Conservation (phyloP, 2,329 filamentous ascomycete genomes). For the Cladosporium austrohemisphaericum region DNA sequence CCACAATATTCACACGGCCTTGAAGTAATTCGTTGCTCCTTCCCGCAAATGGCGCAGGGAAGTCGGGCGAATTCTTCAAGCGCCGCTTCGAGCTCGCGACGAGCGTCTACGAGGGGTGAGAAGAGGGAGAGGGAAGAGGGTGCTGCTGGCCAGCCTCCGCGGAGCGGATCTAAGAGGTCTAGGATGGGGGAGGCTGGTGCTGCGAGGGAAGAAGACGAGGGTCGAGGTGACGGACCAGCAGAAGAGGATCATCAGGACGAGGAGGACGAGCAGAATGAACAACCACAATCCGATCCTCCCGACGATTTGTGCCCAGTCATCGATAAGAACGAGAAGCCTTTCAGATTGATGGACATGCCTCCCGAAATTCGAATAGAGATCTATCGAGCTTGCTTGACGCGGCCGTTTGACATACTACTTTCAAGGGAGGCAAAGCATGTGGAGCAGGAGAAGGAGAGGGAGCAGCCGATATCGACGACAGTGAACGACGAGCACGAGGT, state of each 20-base stretch:
- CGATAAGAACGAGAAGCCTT: constrained; percentile 19
- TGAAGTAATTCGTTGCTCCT: neutral
- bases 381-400: constrained; percentile 37
- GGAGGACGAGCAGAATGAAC: neutral
- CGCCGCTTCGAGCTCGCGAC: neutral
- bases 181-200: constrained; percentile 2
- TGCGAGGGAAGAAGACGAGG: neutral
- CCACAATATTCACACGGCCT: neutral
- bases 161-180: constrained; percentile 6
- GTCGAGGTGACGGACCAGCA: neutral
- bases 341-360: constrained; percentile 43
- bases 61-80: neutral
- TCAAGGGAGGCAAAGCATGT: constrained; percentile 23
- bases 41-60: constrained; percentile 5
- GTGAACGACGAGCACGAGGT: neutral
- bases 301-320: neutral
- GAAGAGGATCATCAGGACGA: neutral
- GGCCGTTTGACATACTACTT: constrained; percentile 31
- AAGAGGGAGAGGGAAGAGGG: constrained; percentile 6
- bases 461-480: neutral
- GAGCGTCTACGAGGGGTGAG: neutral
- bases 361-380: constrained; percentile 46
- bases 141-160: neutral
- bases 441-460: constrained; percentile 1
- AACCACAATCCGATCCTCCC: no score